Evolutionary conservation across 352 stramenopile genomes (phyloP).

Genomic region (Pythium brachiatum): DNA sequence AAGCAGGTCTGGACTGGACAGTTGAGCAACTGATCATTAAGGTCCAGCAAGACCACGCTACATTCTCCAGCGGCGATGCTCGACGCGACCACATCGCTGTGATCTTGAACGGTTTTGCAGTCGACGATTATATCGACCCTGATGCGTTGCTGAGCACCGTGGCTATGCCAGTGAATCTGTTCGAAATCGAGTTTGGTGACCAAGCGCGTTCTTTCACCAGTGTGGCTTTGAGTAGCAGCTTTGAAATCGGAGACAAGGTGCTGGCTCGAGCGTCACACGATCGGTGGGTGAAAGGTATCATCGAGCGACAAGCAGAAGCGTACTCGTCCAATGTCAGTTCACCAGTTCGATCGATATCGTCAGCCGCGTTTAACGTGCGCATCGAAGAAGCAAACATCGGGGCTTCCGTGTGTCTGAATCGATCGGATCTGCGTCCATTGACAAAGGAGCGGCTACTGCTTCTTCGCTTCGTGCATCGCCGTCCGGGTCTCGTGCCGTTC

Average conservation of each 20-base stretch:
- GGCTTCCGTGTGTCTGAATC: slow-evolving; percentile 1
- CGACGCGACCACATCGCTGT: slow-evolving; percentile 28
- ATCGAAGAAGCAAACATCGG: slow-evolving; percentile 14
- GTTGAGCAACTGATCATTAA: slow-evolving; percentile 41
- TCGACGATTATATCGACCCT: slow-evolving; percentile 31
- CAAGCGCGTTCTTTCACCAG: slow-evolving; percentile 9
- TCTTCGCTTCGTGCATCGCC: slow-evolving; percentile 48
- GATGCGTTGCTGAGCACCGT: slow-evolving; percentile 32
- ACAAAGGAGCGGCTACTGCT: slow-evolving; percentile 24
- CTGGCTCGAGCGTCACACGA: slow-evolving; percentile 20
- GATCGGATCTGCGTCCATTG: slow-evolving; percentile 11
- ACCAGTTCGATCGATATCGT: not conserved
- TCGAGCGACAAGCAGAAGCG: slow-evolving; percentile 5
- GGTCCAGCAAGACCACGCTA: slow-evolving; percentile 26
- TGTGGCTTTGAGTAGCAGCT: not conserved
- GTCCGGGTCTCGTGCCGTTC: slow-evolving; percentile 43
- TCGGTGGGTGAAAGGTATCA: slow-evolving; percentile 27
- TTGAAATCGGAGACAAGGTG: slow-evolving; percentile 14
- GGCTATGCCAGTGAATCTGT: slow-evolving; percentile 33
- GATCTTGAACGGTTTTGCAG: slow-evolving; percentile 22
- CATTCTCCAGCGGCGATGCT: slow-evolving; percentile 7
- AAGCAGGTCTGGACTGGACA: slow-evolving; percentile 28
- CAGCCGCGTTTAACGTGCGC: slow-evolving; percentile 4
- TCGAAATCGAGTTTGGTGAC: slow-evolving; percentile 36
- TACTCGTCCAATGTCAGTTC: not conserved